These are phyloP conservation scores for Solanum chacoense DNA, from an alignment of 305 asterid species.

Conservation along the genomic window DNA sequence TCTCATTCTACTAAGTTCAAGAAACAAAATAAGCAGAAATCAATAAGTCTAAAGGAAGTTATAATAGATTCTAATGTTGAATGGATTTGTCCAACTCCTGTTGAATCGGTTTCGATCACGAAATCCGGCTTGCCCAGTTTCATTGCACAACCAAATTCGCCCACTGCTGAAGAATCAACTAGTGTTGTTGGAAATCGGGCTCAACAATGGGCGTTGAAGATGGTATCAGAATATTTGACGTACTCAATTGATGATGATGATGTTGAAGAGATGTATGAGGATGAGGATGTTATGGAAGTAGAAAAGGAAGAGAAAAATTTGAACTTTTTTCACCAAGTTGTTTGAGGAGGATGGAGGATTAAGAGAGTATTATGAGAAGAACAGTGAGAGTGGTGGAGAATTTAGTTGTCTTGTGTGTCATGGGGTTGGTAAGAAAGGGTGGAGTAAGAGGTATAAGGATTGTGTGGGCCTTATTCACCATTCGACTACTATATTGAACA, in stretches of 20 bases:
- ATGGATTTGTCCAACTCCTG: constrained; percentile 35
- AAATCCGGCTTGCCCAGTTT: constrained; percentile 26
- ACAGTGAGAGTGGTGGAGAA: neutral
- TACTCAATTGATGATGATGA: neutral
- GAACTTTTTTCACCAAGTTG: neutral
- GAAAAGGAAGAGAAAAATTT: neutral
- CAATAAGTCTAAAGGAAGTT: neutral
- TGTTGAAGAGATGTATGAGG: neutral
- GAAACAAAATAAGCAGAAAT: constrained; percentile 8
- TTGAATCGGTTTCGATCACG: neutral
- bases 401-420: neutral
- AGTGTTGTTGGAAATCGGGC: neutral
- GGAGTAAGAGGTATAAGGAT: constrained; percentile 2
- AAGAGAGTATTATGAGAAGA: constrained; percentile 3
- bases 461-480: constrained; percentile 2
- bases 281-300: neutral
- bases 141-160: neutral
- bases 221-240: neutral
- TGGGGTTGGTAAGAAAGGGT: neutral
- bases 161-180: neutral
- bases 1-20: constrained; percentile 28
- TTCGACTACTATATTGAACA: neutral
- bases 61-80: constrained; percentile 18
- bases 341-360: neutral
- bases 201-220: neutral